Percentiles rank a stretch among this genome's conserved stretches.
Evolutionary conservation across 805 yeast species (phyloP).

Genomic region (Metschnikowia corniflorae): DNA sequence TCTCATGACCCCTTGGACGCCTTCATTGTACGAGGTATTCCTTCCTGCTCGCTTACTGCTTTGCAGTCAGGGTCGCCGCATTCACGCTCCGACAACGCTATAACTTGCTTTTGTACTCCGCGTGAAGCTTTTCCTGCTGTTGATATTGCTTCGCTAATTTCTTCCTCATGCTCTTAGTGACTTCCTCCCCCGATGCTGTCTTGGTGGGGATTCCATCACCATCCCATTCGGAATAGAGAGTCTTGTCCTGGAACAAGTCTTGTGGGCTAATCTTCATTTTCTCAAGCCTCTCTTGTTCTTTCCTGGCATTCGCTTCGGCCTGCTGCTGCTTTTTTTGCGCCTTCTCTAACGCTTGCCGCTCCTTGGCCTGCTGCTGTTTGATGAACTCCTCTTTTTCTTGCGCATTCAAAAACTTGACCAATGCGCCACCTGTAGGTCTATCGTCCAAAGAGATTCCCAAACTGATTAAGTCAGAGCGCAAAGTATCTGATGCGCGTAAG

Average conservation of each 20-base stretch:
- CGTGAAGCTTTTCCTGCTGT: conserved; percentile 77
- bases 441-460: conserved; percentile 88
- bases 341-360: conserved; percentile 53
- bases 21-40: too few relatives aligned
- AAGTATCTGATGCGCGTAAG: conserved; percentile 65
- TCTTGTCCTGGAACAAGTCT: conserved; percentile 65
- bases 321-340: conserved; percentile 56
- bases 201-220: conserved; percentile 78
- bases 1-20: too few relatives aligned
- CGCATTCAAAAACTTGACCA: conserved; percentile 73
- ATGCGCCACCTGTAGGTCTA: conserved; percentile 74
- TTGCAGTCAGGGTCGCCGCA: too few relatives aligned
- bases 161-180: conserved; percentile 82
- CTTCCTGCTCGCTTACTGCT: too few relatives aligned
- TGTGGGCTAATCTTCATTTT: conserved; percentile 68
- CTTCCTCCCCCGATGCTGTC: conserved; percentile 73
- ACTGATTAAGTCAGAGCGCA: conserved; percentile 68
- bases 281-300: conserved; percentile 58
- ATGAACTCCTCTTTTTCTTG: conserved; percentile 67
- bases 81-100: too few relatives aligned
- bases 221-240: conserved; percentile 71
- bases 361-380: conserved; percentile 49
- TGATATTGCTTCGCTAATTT: conserved; percentile 76
- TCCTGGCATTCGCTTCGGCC: conserved; percentile 49
- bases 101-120: conserved; percentile 50